phyloP scores from a whole-genome alignment of 148 eudicot genomes.

The Amaranthus palmeri region DNA sequence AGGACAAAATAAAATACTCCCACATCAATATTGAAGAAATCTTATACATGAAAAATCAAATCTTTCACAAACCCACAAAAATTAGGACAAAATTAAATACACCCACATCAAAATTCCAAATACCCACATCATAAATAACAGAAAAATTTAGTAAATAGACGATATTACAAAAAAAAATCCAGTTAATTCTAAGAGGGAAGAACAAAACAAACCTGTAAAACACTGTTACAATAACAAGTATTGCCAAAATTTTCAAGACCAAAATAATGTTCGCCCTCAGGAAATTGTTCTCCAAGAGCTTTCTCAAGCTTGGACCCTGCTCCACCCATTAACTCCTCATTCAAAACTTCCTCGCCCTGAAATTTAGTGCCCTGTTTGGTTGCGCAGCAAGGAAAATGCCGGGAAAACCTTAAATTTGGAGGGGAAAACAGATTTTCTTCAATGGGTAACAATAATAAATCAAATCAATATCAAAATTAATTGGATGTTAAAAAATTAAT shows the following conservation, averaged over 20 bases:
- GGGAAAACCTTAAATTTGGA: conserved; percentile 1
- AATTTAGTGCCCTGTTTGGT: conserved; percentile 2
- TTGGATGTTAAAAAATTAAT: background rate
- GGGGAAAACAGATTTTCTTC: background rate
- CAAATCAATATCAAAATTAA: background rate
- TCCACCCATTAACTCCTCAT: conserved; percentile 71
- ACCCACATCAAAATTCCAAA: background rate
- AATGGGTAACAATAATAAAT: background rate
- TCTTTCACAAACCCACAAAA: conserved; percentile 16
- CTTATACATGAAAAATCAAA: background rate
- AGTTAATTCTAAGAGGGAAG: background rate
- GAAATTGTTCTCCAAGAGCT: conserved; percentile 87
- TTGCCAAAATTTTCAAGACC: conserved; percentile 87
- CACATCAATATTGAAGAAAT: background rate
- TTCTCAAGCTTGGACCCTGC: conserved; percentile 87
- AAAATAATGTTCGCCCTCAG: conserved; percentile 84
- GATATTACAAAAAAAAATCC: background rate
- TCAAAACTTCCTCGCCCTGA: conserved; percentile 18
- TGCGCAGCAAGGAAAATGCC: background rate
- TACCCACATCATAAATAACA: background rate
- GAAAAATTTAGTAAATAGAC: too few species aligned
- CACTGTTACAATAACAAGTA: conserved; percentile 89
- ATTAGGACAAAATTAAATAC: background rate
- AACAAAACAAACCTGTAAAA: conserved; percentile 47
- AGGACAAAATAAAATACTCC: background rate